Evolutionary conservation across 768 basidiomycete genomes (phyloP).

Genomic region (Rubroboletus pulcherrimus): DNA sequence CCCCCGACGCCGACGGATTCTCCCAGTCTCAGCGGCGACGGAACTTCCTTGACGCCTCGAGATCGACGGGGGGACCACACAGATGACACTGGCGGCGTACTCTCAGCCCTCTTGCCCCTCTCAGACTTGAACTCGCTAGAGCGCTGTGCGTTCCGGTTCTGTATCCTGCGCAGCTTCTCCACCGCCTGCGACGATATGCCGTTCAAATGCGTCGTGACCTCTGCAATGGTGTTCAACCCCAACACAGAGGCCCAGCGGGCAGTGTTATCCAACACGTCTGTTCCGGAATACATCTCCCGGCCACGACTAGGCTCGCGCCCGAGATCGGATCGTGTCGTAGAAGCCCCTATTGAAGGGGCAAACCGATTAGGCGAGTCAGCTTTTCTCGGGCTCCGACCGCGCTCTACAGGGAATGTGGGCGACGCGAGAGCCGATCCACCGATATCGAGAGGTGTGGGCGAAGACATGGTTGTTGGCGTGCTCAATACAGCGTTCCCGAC

Average conservation of each 20-base stretch:
- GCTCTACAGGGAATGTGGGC: conserved; percentile 23
- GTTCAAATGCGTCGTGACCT: conserved; percentile 15
- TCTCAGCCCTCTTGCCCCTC: conserved; percentile 26
- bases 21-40: conserved; percentile 1
- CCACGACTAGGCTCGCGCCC: conserved; percentile 19
- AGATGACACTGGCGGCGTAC: conserved; percentile 27
- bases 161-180: conserved; percentile 23
- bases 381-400: conserved; percentile 28
- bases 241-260: conserved; percentile 28
- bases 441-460: conserved; percentile 26
- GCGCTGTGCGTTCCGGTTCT: background rate
- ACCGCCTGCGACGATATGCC: conserved; percentile 15
- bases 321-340: conserved; percentile 24
- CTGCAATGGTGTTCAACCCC: conserved; percentile 20
- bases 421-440: conserved; percentile 22
- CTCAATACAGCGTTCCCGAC: conserved; percentile 20
- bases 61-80: conserved; percentile 16
- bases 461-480: conserved; percentile 14
- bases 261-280: conserved; percentile 25
- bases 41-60: conserved; percentile 13
- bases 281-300: conserved; percentile 17
- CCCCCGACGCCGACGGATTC: conserved; percentile 6
- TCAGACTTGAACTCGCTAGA: background rate
- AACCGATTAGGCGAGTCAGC: conserved; percentile 13
- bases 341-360: conserved; percentile 22